Evolutionary conservation across 306 rosid species (phyloP), one percentile per base, ranked within the genome.

Genomic region (Lupinus albus): DNA sequence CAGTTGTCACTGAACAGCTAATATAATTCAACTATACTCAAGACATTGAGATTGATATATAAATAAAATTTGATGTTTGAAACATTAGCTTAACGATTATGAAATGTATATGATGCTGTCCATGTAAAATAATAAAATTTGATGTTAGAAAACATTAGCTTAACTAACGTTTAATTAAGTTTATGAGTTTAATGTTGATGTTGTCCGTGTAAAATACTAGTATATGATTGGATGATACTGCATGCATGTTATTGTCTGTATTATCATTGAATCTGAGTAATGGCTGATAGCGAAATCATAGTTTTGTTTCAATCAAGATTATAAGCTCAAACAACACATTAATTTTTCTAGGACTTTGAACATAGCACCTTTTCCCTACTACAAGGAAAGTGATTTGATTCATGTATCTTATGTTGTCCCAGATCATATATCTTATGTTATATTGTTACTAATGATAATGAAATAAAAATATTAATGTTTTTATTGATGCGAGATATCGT

Each of bases 1-100:
- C 11, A 38, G 11, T 1, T 38, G 44, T 38, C 44, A 38, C 44
- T 8, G 44, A 38, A 8, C 3, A 38, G 44, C 11, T 8, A 38
- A 38, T 7, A 38, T 9, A 2, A 38, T 49, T 57, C 14, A 46
- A 55, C 30, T 25, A 25, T 25, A 25, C 30, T 57, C 14, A 46
- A 46, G 68, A 68, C 16, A 32, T 41, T 38, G 13, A 65, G 45
- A 59, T 49, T 41, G 62, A 25, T 25, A 17, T 71, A 13, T 41
- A 30, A 28, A 18, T 25, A 4, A 15, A 15, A 54, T 55, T 28
- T 61, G 25, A 15, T 62, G 28, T 30, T 52, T 0, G 44, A 18
- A 67, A 12, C 39, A 18, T 32, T 4, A 61, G 11, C 39, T 44
- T 4, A 21, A 39, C 4, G 11, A 42, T 72, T 74, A 35, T 45